Percentiles rank a stretch among this genome's conserved stretches.
These are phyloP conservation scores for Senna tora DNA, from an alignment of 306 rosid species.

Conservation along the genomic window DNA sequence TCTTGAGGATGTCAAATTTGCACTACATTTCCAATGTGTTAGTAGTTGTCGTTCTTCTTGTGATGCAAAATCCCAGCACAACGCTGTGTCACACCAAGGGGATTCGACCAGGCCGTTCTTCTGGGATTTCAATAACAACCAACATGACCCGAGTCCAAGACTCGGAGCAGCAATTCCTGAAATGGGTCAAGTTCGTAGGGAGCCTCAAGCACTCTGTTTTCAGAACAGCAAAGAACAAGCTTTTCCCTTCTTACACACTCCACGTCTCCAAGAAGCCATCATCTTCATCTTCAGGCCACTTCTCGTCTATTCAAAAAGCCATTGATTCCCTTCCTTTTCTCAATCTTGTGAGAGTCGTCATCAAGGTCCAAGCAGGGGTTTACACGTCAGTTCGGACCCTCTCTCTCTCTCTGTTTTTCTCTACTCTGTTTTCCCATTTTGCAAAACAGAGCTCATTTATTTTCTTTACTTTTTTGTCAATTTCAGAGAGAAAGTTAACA, in stretches of 20 bases:
- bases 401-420: background rate
- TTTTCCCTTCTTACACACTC: constrained; percentile 78
- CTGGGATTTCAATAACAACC: constrained; percentile 29
- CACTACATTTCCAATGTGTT: constrained; percentile 35
- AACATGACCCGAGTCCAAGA: constrained; percentile 55
- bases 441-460: constrained; percentile 3
- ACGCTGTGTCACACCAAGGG: constrained; percentile 66
- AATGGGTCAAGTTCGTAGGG: constrained; percentile 89
- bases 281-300: constrained; percentile 62
- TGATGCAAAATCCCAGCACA: constrained; percentile 42
- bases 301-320: constrained; percentile 81
- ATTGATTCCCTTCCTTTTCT: constrained; percentile 81
- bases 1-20: constrained; percentile 53
- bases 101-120: constrained; percentile 44
- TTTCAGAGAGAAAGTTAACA: constrained; percentile 87
- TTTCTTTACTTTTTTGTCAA: background rate
- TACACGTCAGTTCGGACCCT: constrained; percentile 69
- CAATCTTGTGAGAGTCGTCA: constrained; percentile 85
- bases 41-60: constrained; percentile 50
- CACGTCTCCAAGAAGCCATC: constrained; percentile 65
- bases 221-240: constrained; percentile 74
- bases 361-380: constrained; percentile 93
- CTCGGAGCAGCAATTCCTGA: constrained; percentile 82
- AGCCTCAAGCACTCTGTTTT: constrained; percentile 74
- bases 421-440: background rate